phyloP scores from a whole-genome alignment of 148 eudicot species.

The Rhododendron griersonianum region DNA sequence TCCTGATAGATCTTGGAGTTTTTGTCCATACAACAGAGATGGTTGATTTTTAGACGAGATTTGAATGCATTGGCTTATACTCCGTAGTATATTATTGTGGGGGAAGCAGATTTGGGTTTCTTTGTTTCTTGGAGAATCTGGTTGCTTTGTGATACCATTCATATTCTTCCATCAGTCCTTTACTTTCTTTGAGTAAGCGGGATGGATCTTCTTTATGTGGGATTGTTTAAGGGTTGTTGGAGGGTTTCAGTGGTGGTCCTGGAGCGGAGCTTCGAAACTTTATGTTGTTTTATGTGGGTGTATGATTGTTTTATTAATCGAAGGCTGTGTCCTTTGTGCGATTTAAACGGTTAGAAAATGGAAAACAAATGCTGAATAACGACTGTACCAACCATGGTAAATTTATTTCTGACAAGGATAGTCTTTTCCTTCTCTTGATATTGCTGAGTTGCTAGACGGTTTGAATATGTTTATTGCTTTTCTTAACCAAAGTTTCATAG shows the following conservation, averaged over 20 bases:
- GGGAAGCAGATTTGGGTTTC: background rate
- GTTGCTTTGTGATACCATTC: background rate
- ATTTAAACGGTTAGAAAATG: background rate
- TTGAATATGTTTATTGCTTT: background rate
- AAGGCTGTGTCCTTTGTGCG: background rate
- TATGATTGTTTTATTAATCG: background rate
- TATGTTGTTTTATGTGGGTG: background rate
- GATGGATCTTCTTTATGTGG: background rate
- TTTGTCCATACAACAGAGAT: background rate
- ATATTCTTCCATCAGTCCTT: background rate
- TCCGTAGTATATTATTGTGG: background rate
- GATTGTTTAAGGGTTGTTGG: background rate
- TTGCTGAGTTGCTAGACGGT: background rate
- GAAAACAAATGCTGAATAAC: background rate
- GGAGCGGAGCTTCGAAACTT: background rate
- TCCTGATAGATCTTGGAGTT: background rate
- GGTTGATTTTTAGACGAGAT: background rate
- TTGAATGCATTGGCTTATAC: background rate
- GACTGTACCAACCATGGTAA: background rate
- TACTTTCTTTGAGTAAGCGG: background rate
- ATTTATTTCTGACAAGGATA: background rate
- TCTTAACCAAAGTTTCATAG: background rate
- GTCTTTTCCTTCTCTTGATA: background rate
- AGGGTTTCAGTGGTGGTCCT: constrained; percentile 2
- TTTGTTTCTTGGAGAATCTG: background rate